Evolutionary conservation across 2,329 filamentous ascomycete species (phyloP), one percentile per base, ranked within the genome.

Genomic region (Sporothrix protearum): DNA sequence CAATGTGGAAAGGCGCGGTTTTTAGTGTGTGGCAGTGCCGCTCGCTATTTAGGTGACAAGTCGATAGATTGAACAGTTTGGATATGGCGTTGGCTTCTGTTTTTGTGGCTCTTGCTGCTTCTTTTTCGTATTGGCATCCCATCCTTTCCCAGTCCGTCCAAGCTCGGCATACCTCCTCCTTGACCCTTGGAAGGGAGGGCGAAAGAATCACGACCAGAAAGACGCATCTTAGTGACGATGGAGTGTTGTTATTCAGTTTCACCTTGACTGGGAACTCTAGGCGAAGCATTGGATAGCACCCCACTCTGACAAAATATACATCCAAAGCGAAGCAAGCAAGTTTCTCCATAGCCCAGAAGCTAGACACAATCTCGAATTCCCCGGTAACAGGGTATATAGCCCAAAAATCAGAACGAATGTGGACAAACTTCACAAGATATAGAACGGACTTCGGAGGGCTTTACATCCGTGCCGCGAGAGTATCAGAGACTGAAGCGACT

Each of bases 21-120:
- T 1, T 30, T 47, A 33, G 63, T 30, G 63, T 66, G 63, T 66
- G 63, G 63, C 63, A 66, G 63, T 66, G 63, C 63, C 59, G 59
- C 12, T n/a, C 36, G 9, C 59, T 64, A 64, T 9, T 45, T 64
- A 10, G 10, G 59, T 64, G 36, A n/a, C 12, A 42, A 64, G 14
- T 64, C 12, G 10, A 28, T 25, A n/a, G n/a, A 42, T 45, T 25
- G 36, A 42, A 42, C 10, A 10, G 36, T 14, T 28, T 14, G 36
- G 45, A 53, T 2, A 53, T 22, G 4, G 22, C 10, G 49, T 25
- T 4, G 9, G n/a, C 22, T 22, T 6, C 19, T 47, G 42, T 47
- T 47, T 16, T 49, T 16, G 45, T 19, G 16, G 12, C 14, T 49
- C 9, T 14, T 64, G 59, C 9, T 42, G n/a, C 14, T 19, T 22